Evolutionary conservation across 257 asterid species (phyloP).

Genomic region (Scutellaria minor): DNA sequence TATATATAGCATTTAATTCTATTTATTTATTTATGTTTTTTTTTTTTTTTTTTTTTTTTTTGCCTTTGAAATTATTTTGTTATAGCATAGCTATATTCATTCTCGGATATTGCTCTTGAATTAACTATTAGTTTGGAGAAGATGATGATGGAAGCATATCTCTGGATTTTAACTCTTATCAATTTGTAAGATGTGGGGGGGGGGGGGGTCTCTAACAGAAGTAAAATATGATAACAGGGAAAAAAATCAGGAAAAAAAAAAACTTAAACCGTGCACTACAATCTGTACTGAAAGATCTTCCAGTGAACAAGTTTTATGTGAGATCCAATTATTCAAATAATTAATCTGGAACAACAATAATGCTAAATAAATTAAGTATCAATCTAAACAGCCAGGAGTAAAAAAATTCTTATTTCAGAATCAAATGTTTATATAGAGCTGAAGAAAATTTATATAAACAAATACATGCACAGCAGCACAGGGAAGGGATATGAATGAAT

Average conservation of each 20-base stretch:
- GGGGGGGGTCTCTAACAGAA: not conserved
- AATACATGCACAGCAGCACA: not conserved
- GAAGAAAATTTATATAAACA: not conserved
- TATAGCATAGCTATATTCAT: conserved; percentile 9
- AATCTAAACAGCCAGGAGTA: not conserved
- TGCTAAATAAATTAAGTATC: conserved; percentile 12
- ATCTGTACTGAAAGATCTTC: not conserved
- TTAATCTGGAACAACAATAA: not conserved
- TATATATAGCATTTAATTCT: conserved; percentile 8
- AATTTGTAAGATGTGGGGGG: conserved; percentile 15
- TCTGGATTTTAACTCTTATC: not conserved
- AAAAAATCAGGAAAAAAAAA: not conserved
- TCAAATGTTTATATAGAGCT: not conserved
- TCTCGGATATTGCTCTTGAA: conserved; percentile 7
- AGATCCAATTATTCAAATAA: not conserved
- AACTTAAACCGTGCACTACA: not conserved
- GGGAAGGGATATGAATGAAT: not conserved
- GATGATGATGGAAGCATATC: conserved; percentile 8
- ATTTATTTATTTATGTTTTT: not conserved
- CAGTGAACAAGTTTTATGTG: not conserved
- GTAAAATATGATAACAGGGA: not conserved
- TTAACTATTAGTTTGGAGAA: conserved; percentile 15
- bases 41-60: not conserved
- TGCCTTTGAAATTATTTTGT: not conserved
- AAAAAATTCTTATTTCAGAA: not conserved